Evolutionary conservation across 169 alveolate species (phyloP).

Genomic region (Eimeria necatrix): DNA sequence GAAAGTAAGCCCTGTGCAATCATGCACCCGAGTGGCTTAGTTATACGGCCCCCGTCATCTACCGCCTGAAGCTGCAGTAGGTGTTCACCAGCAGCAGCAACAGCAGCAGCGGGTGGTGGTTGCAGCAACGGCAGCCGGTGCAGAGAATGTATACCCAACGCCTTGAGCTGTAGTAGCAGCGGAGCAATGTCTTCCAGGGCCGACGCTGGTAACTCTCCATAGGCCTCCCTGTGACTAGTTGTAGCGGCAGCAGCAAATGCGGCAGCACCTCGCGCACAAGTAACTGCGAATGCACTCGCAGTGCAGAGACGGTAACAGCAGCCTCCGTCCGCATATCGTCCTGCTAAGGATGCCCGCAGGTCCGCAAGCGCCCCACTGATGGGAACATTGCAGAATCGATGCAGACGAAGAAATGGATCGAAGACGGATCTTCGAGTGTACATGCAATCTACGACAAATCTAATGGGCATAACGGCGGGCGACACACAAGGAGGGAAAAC

Average conservation of each 20-base stretch:
- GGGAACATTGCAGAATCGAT: constrained; percentile 54
- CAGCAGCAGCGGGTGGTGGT: constrained; percentile 61
- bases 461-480: neutral
- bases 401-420: constrained; percentile 33
- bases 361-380: constrained; percentile 56
- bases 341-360: constrained; percentile 62
- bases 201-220: constrained; percentile 36
- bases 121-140: constrained; percentile 67
- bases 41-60: constrained; percentile 33
- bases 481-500: constrained; percentile 44
- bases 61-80: constrained; percentile 55
- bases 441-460: constrained; percentile 56
- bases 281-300: constrained; percentile 47
- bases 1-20: constrained; percentile 52
- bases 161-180: constrained; percentile 57
- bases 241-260: neutral
- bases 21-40: constrained; percentile 64
- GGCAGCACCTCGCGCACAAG: constrained; percentile 21
- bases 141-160: constrained; percentile 53
- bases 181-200: constrained; percentile 66
- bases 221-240: neutral
- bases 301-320: constrained; percentile 61
- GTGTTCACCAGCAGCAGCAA: constrained; percentile 54
- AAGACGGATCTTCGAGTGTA: constrained; percentile 22
- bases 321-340: constrained; percentile 32